Percentiles rank a stretch among this genome's conserved stretches.
Evolutionary conservation across 305 asterid genomes (phyloP).

Genomic region (Fraxinus albicans): DNA sequence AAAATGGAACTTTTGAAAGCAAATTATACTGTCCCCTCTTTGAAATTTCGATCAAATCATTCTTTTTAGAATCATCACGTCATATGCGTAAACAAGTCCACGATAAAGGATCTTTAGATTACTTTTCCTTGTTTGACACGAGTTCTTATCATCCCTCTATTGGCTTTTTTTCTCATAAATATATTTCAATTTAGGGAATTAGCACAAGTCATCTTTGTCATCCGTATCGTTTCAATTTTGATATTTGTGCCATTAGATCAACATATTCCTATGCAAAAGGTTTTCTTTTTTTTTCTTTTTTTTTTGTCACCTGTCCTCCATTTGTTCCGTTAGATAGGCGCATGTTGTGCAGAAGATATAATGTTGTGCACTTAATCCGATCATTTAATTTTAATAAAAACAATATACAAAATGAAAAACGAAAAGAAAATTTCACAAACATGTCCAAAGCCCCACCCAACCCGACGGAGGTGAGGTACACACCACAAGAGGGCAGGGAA

Average conservation of each 20-base stretch:
- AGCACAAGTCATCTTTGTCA: neutral
- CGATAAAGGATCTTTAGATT: neutral
- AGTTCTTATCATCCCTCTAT: conserved; percentile 1
- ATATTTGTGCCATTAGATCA: neutral
- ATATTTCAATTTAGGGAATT: neutral
- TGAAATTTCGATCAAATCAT: conserved; percentile 2
- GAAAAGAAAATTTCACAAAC: neutral
- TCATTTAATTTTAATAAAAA: no score
- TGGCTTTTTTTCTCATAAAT: neutral
- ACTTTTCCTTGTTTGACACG: conserved; percentile 8
- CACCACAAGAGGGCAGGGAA: neutral
- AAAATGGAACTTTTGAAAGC: conserved; percentile 17
- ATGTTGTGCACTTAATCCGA: neutral
- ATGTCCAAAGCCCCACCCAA: neutral
- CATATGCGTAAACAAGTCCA: conserved; percentile 6
- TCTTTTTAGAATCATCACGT: neutral
- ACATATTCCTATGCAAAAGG: neutral
- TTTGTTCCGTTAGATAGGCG: neutral
- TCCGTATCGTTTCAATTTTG: neutral
- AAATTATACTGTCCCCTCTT: conserved; percentile 3
- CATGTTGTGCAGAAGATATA: neutral
- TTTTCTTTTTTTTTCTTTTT: no score
- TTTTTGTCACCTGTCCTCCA: neutral
- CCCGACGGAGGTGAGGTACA: neutral
- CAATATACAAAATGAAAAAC: neutral